Base-by-base conservation (phyloP, 441 rosid genomes). In the Erodium chrysanthum region DNA sequence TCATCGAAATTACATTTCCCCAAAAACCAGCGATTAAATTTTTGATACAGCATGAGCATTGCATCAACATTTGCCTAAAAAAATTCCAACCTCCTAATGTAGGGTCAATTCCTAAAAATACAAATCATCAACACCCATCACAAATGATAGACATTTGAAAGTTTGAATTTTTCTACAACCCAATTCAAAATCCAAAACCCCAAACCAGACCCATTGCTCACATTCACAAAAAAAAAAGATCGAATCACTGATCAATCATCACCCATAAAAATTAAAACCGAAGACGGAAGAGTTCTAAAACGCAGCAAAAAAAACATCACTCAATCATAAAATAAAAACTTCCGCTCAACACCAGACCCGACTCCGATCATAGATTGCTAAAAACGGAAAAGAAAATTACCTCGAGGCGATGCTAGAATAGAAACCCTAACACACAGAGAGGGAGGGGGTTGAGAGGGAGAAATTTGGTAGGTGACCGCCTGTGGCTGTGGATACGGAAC, bases 351-450 rank as follows among this genome's bases (percentile, higher is more conserved):
- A 46, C 15, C 10, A 46, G 14, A 48, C 56, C 18, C 33, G 33
- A 29, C 1, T 29, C 3, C 33, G 33, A 29, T 29, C 1, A 29
- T 29, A 29, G 33, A 29, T n/a, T n/a, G n/a, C n/a, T 5, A n/a
- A 15, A 14, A 48, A 15, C 5, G 35, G 11, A 37, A 1, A 0
- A 33, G n/a, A 7, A 33, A 61, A 20, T 50, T 59, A 71, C 74
- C 74, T 66, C 9, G 48, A 66, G 14, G 67, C 9, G 6, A 22
- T 17, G 44, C 3, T 29, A 27, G 70, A 71, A 59, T 66, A n/a
- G 2, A 56, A 70, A 66, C 72, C 74, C 81, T 48, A 66, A n/a
- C 5, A 22, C 4, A 14, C 59, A 52, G 74, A 27, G 58, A 33
- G 61, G 31, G 66, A 21, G 71, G 25, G 66, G 54, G 3, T 25